Evolutionary conservation across 2,329 filamentous ascomycete genomes (phyloP).

Genomic region (Rugonectria rugulosa): DNA sequence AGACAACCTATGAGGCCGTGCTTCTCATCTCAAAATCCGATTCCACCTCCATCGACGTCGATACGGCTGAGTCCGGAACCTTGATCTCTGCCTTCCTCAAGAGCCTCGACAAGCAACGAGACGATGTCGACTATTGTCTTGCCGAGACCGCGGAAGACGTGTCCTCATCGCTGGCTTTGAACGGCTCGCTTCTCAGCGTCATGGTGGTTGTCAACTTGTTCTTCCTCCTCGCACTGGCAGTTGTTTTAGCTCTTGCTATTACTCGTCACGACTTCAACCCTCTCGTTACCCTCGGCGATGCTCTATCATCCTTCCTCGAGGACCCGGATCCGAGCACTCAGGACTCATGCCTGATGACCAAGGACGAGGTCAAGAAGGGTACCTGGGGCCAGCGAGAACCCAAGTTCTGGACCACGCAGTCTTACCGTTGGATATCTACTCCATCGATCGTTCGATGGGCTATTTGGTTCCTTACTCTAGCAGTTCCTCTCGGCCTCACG

Average conservation of each 20-base stretch:
- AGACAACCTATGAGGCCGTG: conserved; percentile 22
- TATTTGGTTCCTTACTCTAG: conserved; percentile 50
- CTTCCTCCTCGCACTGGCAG: conserved; percentile 51
- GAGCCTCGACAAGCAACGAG: conserved; percentile 8
- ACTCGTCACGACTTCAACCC: conserved; percentile 48
- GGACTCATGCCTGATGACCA: conserved; percentile 55
- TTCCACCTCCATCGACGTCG: conserved; percentile 39
- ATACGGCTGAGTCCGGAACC: conserved; percentile 41
- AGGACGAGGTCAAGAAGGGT: conserved; percentile 52
- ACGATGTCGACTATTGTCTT: conserved; percentile 24
- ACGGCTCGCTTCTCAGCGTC: conserved; percentile 46
- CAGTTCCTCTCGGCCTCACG: conserved; percentile 45
- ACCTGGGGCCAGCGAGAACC: conserved; percentile 53
- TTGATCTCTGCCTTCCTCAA: conserved; percentile 26
- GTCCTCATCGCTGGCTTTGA: conserved; percentile 46
- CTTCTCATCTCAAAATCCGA: conserved; percentile 20
- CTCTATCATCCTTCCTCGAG: conserved; percentile 57
- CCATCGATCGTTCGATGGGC: conserved; percentile 54
- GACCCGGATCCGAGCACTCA: conserved; percentile 54
- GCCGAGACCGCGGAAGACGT: conserved; percentile 21
- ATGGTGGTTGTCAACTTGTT: conserved; percentile 52
- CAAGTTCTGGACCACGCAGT: conserved; percentile 51
- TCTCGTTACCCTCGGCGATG: conserved; percentile 59
- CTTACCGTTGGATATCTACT: conserved; percentile 55
- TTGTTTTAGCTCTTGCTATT: conserved; percentile 50